Evolutionary conservation across 2,329 filamentous ascomycete genomes (phyloP).

Genomic region (Ascochyta fabae): DNA sequence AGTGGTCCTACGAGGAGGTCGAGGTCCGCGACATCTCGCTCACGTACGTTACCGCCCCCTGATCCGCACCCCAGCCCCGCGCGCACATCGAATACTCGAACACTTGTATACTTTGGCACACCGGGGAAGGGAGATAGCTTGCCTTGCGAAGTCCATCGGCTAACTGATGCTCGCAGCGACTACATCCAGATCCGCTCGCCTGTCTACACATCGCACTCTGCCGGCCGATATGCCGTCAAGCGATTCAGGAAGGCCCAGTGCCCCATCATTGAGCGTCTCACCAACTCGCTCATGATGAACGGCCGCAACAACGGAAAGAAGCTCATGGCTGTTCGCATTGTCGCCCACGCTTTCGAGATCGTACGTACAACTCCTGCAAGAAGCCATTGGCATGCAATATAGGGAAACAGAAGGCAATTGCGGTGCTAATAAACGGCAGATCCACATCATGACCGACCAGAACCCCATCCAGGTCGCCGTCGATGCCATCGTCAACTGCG

Average conservation of each 20-base stretch:
- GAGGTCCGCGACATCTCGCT: slow-evolving; percentile 99
- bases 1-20: slow-evolving; percentile 96
- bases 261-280: slow-evolving; percentile 99
- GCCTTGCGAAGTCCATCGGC: slow-evolving; percentile 30
- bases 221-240: slow-evolving; percentile 98
- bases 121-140: slow-evolving; percentile 25
- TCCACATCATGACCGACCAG: slow-evolving; percentile 99
- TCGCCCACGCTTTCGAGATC: slow-evolving; percentile 99
- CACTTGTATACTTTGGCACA: slow-evolving; percentile 20
- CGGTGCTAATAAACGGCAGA: slow-evolving; percentile 61
- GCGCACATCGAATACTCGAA: slow-evolving; percentile 18
- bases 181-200: slow-evolving; percentile 99
- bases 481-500: slow-evolving; percentile 99
- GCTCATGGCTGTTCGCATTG: slow-evolving; percentile 99
- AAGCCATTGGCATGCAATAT: background rate
- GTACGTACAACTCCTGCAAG: slow-evolving; percentile 67
- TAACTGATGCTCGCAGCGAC: slow-evolving; percentile 70
- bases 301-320: slow-evolving; percentile 99
- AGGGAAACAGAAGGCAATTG: background rate
- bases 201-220: slow-evolving; percentile 98
- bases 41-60: slow-evolving; percentile 73
- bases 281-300: slow-evolving; percentile 99
- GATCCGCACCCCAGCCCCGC: slow-evolving; percentile 14
- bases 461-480: slow-evolving; percentile 99
- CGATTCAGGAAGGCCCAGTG: slow-evolving; percentile 99